phyloP scores from a whole-genome alignment of 2,329 filamentous ascomycete genomes.

The Apiospora rasikravindrae region DNA sequence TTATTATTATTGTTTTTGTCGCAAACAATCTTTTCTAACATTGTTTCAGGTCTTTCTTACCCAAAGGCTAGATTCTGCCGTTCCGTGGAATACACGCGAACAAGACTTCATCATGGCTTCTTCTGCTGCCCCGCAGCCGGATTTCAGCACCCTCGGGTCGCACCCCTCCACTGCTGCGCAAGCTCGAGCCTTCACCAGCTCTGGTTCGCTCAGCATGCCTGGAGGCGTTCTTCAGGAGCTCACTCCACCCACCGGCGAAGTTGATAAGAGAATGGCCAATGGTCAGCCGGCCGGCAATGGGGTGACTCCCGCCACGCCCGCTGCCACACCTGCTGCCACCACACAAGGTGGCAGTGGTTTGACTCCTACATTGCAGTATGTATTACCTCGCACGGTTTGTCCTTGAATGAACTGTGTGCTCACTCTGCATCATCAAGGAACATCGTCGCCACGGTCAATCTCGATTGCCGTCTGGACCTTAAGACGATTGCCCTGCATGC shows the following conservation, averaged over 20 bases:
- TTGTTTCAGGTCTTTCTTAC: neutral
- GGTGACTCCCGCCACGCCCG: constrained; percentile 88
- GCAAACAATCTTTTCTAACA: neutral
- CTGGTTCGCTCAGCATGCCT: constrained; percentile 90
- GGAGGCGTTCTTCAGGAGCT: constrained; percentile 78
- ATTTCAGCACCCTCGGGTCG: constrained; percentile 67
- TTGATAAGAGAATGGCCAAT: constrained; percentile 61
- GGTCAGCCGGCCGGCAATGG: constrained; percentile 69
- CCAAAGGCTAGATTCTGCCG: constrained; percentile 2
- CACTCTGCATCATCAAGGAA: constrained; percentile 73
- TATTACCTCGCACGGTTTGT: constrained; percentile 57
- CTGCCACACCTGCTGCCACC: constrained; percentile 81
- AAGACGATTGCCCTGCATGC: constrained; percentile 99
- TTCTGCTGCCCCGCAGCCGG: constrained; percentile 69
- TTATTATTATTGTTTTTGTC: neutral
- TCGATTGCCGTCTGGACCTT: constrained; percentile 94
- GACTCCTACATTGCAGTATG: constrained; percentile 95
- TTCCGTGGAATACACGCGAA: constrained; percentile 33
- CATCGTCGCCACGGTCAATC: constrained; percentile 98
- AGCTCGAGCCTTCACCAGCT: constrained; percentile 94
- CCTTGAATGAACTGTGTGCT: constrained; percentile 51
- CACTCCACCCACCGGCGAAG: constrained; percentile 78
- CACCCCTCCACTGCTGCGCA: constrained; percentile 90
- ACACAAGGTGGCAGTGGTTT: constrained; percentile 85
- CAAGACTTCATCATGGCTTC: constrained; percentile 17